Conservation (phyloP, 2,329 filamentous ascomycete species). For the Huntiella omanensis region DNA sequence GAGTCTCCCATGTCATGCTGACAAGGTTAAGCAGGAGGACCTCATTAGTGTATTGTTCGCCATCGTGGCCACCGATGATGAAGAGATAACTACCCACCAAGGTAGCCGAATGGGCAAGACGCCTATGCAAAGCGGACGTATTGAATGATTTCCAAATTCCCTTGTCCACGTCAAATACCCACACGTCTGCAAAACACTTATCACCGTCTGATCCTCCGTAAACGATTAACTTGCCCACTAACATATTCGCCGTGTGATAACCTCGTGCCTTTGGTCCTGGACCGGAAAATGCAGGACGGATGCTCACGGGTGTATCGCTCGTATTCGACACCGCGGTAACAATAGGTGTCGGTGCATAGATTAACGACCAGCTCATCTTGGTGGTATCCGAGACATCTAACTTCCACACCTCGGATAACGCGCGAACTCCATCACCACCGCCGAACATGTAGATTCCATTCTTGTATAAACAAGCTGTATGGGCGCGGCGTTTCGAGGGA, state of each 20-base stretch:
- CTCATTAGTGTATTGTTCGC: conserved; percentile 50
- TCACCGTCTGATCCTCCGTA: conserved; percentile 52
- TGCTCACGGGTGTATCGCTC: not conserved
- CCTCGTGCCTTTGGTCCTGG: conserved; percentile 39
- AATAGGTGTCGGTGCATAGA: conserved; percentile 29
- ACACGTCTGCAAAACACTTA: conserved; percentile 55
- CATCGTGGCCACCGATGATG: conserved; percentile 51
- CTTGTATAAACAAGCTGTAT: conserved; percentile 54
- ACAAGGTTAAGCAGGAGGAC: conserved; percentile 50
- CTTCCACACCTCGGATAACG: conserved; percentile 55
- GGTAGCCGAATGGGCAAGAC: conserved; percentile 49
- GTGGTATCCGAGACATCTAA: conserved; percentile 46
- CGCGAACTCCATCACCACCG: conserved; percentile 49
- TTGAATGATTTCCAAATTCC: conserved; percentile 38
- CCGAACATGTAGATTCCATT: conserved; percentile 56
- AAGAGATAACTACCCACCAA: conserved; percentile 53
- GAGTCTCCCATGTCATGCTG: conserved; percentile 55
- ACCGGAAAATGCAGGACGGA: not conserved
- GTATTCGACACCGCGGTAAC: conserved; percentile 2
- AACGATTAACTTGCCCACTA: conserved; percentile 52
- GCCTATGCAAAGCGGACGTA: conserved; percentile 41
- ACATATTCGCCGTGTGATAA: conserved; percentile 57
- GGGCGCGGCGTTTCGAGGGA: conserved; percentile 44
- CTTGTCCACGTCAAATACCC: conserved; percentile 51
- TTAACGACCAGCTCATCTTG: conserved; percentile 51